Conservation (phyloP, 164 flowering plant genomes). For the Piper betle region DNA sequence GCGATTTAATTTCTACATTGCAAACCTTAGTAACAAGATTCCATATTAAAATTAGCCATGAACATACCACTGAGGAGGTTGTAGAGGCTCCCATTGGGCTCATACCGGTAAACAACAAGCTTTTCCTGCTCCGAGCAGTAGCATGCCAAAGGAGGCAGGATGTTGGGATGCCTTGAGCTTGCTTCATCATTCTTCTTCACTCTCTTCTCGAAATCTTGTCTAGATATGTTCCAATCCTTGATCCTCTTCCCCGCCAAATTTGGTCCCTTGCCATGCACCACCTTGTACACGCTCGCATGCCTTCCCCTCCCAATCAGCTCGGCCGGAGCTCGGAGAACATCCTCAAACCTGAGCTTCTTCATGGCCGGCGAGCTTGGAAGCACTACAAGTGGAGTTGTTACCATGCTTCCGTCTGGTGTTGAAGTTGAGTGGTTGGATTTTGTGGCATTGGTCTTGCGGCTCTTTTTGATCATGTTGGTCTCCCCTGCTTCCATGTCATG, state of each 20-base stretch:
- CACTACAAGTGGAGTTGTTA: conserved; percentile 25
- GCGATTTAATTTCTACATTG: neutral
- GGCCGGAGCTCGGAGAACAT: conserved; percentile 57
- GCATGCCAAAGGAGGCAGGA: conserved; percentile 43
- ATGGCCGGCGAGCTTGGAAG: conserved; percentile 25
- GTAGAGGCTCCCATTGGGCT: conserved; percentile 52
- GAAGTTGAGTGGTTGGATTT: conserved; percentile 19
- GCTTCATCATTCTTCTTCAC: conserved; percentile 39
- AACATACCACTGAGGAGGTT: conserved; percentile 42
- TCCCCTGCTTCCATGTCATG: conserved; percentile 2
- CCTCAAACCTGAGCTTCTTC: conserved; percentile 43
- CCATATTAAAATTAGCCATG: neutral
- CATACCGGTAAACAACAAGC: conserved; percentile 57
- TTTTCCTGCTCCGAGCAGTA: conserved; percentile 58
- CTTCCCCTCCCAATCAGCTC: conserved; percentile 60
- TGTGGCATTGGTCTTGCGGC: conserved; percentile 10
- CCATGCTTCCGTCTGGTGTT: conserved; percentile 13
- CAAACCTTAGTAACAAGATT: neutral
- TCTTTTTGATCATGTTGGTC: conserved; percentile 10
- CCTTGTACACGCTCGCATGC: conserved; percentile 51
- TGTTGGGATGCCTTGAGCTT: conserved; percentile 34
- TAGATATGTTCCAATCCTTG: conserved; percentile 41
- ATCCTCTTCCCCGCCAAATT: conserved; percentile 53
- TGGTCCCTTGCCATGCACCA: conserved; percentile 19
- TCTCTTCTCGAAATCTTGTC: conserved; percentile 33